A percentile compares a stretch with the other conserved stretches of the same genome.
These are phyloP conservation scores for Hypoxylon sp. DNA, from an alignment of 2,329 filamentous ascomycete genomes.

Conservation along the genomic window DNA sequence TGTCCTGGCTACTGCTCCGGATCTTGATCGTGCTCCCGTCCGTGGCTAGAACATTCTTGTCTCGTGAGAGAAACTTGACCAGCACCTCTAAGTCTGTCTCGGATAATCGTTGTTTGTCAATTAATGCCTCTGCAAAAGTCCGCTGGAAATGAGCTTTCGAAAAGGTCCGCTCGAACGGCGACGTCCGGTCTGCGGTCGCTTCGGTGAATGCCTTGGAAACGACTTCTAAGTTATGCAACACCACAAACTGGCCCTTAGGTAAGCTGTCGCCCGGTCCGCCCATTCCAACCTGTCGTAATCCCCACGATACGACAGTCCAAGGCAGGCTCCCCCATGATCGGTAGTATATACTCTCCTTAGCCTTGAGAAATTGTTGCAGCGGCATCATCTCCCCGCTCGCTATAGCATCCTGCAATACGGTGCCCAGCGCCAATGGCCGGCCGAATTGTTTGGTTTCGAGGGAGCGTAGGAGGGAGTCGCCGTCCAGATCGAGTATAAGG, in stretches of 20 bases:
- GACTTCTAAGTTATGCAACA: constrained; percentile 74
- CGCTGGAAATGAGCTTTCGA: constrained; percentile 75
- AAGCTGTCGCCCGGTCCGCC: constrained; percentile 66
- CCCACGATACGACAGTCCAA: constrained; percentile 82
- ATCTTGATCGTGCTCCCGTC: constrained; percentile 83
- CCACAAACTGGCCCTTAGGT: constrained; percentile 74
- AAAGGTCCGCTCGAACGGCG: constrained; percentile 76
- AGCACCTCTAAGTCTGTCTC: constrained; percentile 77
- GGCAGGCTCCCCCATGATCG: constrained; percentile 78
- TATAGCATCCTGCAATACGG: constrained; percentile 82
- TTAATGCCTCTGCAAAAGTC: constrained; percentile 68
- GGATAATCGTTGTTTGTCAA: constrained; percentile 67
- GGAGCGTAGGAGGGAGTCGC: constrained; percentile 75
- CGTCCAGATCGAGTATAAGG: constrained; percentile 67
- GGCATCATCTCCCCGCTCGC: constrained; percentile 78
- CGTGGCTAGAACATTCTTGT: constrained; percentile 71
- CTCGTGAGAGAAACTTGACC: constrained; percentile 77
- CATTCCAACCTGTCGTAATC: constrained; percentile 77
- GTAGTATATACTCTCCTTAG: constrained; percentile 79
- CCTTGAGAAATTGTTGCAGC: constrained; percentile 75
- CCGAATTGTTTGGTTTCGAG: constrained; percentile 85
- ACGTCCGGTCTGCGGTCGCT: constrained; percentile 59
- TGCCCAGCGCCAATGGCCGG: constrained; percentile 82
- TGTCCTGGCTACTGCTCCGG: constrained; percentile 64
- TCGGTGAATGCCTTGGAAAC: constrained; percentile 69